Evolutionary conservation across 805 yeast species (phyloP), one percentile per base, ranked within the genome.

Genomic region (Saccharomycopsis malanga): DNA sequence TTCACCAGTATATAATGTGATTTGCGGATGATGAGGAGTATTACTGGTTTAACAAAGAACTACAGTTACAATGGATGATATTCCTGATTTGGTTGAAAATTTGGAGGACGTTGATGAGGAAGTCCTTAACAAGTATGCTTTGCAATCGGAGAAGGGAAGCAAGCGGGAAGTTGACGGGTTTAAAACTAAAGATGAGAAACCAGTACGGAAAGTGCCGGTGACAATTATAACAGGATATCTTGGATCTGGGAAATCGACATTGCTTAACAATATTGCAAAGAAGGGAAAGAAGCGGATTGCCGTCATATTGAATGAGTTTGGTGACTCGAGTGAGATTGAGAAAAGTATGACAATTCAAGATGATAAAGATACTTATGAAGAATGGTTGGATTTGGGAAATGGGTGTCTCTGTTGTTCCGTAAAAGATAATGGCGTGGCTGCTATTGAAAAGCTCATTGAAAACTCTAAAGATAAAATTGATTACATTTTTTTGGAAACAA

Each of bases 321-420:
- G 95, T 12, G 94, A 87, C 62, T 81, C 96, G 0, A 74, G 87
- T 17, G 94, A 81, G 42, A 88, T 93, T 53, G 98, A 93, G 61
- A 84, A 85, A 60, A 76, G 94, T 1, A 72, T 93, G 48, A 83
- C 94, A 0, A 80, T 91, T 7, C 70, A 72, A 43, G 69, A 67
- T 49, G 76, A 73, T 27, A 70, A 69, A 6, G 66, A 71, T 3
- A 67, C 79, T 2, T 82, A 85, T 44, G 86, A 88, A 57, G 97
- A 93, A 59, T 93, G 98, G 98, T 70, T 93, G 2, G 98, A 93
- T 61, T 68, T 93, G 29, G 98, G 96, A 1, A 93, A 93, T 60
- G 98, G 98, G 1, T 93, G 98, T 63, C 70, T 93, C 34, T 93
- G 98, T 61, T 93, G 98, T 59, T 86, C 98, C 0, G 95, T 94